Evolutionary conservation across 1,284 basidiomycete species (phyloP), one percentile per base, ranked within the genome.

Genomic region (Fomitopsis palustris): DNA sequence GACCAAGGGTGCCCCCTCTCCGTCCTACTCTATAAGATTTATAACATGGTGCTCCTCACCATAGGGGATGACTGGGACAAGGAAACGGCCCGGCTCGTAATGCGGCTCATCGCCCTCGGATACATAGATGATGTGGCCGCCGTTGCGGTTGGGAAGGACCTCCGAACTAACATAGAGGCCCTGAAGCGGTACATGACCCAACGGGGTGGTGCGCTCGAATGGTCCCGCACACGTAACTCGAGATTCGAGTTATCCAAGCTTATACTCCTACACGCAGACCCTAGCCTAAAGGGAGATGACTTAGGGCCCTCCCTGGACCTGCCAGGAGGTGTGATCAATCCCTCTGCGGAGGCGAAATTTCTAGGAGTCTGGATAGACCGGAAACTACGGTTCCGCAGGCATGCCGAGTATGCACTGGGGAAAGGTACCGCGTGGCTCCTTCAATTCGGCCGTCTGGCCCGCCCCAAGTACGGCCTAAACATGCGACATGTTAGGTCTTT

Each of bases 281-380:
- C 7, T 4, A 5, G 17, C 4, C 21, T 47, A 4, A 25, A 21
- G 7, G 43, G 10, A 5, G 25, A 47, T 25, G 43, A 47, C 10
- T 9, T 47, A n/a, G 43, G 43, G 12, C 43, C 25, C 21, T 23
- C 43, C 8, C 43, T 47, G 4, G 21, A 23, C 16, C 25, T 47
- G 6, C 3, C 4, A 10, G 43, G 27, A 23, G 43, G 43, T 4
- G 27, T 23, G 17, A 23, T 47, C 19, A n/a, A 25, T 4, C 43
- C 43, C 14, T 14, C 43, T 6, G 41, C 53, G 2, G 71, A 68
- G 55, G 67, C 67, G 23, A 75, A 73, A 41, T 74, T 74, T 53
- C 66, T 79, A 1, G 76, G 77, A 0, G 64, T 79, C 0, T 51
- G 69, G 10, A n/a, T 80, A 0, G 77, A 80, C 63, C 62, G 68